Evolutionary conservation across 1,284 basidiomycete species (phyloP).

Genomic region (Cryptococcus jaspeensis): DNA sequence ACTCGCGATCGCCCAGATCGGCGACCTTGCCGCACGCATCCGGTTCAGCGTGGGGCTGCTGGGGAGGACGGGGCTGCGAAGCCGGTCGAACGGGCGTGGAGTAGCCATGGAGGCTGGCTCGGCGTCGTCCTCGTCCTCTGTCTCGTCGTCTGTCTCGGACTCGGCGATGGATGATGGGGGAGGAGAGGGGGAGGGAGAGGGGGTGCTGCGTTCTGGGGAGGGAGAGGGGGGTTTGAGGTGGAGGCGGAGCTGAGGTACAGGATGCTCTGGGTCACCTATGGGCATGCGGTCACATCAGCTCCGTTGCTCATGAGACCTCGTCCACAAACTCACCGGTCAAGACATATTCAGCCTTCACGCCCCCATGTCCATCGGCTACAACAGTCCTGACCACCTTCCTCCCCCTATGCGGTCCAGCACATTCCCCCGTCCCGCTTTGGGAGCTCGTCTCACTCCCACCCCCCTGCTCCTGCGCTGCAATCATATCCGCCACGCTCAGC

Average conservation of each 20-base stretch:
- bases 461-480: slow-evolving; percentile 15
- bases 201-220: background rate
- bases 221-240: slow-evolving; percentile 20
- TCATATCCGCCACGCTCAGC: slow-evolving; percentile 36
- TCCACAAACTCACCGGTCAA: slow-evolving; percentile 38
- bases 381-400: slow-evolving; percentile 20
- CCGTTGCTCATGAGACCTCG: background rate
- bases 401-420: slow-evolving; percentile 2
- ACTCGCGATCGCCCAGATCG: slow-evolving; percentile 48
- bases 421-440: slow-evolving; percentile 1
- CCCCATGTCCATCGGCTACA: slow-evolving; percentile 23
- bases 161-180: slow-evolving; percentile 16
- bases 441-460: slow-evolving; percentile 7
- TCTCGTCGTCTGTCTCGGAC: slow-evolving; percentile 20
- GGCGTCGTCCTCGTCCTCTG: slow-evolving; percentile 33
- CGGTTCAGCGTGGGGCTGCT: slow-evolving; percentile 36
- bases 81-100: slow-evolving; percentile 9
- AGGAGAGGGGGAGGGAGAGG: slow-evolving; percentile 18
- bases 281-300: background rate
- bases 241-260: slow-evolving; percentile 48
- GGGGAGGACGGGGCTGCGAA: slow-evolving; percentile 28
- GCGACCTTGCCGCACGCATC: slow-evolving; percentile 36
- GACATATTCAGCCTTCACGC: slow-evolving; percentile 50
- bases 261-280: slow-evolving; percentile 41
- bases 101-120: slow-evolving; percentile 4